Conservation (phyloP, 495 filamentous ascomycete genomes). For the Patellaria atrata region DNA sequence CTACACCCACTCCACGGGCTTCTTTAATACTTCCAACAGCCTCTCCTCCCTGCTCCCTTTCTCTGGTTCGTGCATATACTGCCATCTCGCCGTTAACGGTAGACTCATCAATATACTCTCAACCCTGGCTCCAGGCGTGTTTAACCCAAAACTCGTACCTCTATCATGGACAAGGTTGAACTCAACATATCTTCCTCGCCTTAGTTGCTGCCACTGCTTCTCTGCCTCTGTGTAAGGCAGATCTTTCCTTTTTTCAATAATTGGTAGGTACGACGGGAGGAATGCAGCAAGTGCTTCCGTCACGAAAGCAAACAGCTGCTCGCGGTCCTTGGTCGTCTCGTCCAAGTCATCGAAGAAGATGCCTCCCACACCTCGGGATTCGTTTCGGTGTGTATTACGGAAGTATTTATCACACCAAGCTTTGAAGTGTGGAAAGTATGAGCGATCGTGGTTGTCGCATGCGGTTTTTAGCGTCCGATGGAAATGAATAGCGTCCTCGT, state of each 20-base stretch:
- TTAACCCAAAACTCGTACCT: constrained; percentile 86
- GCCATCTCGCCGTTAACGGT: constrained; percentile 83
- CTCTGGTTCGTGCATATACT: constrained; percentile 81
- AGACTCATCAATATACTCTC: constrained; percentile 98
- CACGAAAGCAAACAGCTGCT: constrained; percentile 84
- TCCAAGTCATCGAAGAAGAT: constrained; percentile 99
- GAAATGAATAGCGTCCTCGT: constrained; percentile 94
- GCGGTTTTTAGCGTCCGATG: constrained; percentile 82
- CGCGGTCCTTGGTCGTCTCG: constrained; percentile 70
- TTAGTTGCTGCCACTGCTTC: constrained; percentile 93
- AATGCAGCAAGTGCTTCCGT: constrained; percentile 74
- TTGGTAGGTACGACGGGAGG: constrained; percentile 81
- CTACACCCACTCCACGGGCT: constrained; percentile 84
- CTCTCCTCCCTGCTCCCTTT: constrained; percentile 60
- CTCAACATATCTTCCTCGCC: constrained; percentile 87
- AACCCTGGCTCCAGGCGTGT: constrained; percentile 78
- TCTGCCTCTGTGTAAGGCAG: constrained; percentile 73
- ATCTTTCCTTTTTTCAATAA: constrained; percentile 74
- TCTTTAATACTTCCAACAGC: constrained; percentile 67
- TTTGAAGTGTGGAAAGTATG: constrained; percentile 92
- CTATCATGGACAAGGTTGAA: constrained; percentile 98
- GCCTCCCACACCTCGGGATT: constrained; percentile 81
- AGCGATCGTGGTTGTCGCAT: constrained; percentile 85
- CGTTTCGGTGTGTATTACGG: constrained; percentile 74
- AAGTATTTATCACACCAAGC: constrained; percentile 99